Evolutionary conservation across 768 basidiomycete genomes (phyloP).

Genomic region (Trametes elegans): DNA sequence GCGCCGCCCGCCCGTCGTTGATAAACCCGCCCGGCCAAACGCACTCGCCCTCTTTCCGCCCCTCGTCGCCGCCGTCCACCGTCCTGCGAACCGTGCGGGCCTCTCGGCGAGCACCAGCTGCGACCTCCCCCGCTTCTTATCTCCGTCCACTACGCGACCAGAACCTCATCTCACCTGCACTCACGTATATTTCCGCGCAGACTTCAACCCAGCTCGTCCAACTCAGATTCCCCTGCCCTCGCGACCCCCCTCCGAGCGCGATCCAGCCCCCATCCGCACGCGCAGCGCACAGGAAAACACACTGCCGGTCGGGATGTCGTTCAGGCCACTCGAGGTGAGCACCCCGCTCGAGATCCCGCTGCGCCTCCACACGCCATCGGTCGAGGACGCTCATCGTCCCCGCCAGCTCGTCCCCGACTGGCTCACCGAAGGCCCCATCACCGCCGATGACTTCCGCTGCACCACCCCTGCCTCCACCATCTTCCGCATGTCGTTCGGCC

Average conservation of each 20-base stretch:
- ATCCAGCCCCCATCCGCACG: neutral
- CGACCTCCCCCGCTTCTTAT: neutral
- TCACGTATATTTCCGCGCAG: neutral
- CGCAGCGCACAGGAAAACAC: neutral
- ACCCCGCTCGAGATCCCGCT: neutral
- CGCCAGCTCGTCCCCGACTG: constrained; percentile 21
- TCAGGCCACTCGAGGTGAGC: constrained; percentile 11
- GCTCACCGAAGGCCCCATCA: constrained; percentile 21
- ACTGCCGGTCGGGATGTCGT: neutral
- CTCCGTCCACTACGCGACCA: constrained; percentile 12
- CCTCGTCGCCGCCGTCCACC: neutral
- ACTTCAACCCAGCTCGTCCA: neutral
- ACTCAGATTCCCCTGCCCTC: neutral
- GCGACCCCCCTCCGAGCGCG: neutral
- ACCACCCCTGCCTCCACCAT: constrained; percentile 15
- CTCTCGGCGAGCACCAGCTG: neutral
- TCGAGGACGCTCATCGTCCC: neutral
- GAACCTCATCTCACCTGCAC: neutral
- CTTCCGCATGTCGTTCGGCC: constrained; percentile 12
- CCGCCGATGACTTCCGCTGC: constrained; percentile 20
- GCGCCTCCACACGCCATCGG: neutral
- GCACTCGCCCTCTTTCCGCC: too few relatives aligned
- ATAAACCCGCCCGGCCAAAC: neutral
- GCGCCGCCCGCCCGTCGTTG: neutral
- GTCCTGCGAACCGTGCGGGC: neutral